phyloP scores from a whole-genome alignment of 805 yeast genomes.

The Kluyveromyces lactis region DNA sequence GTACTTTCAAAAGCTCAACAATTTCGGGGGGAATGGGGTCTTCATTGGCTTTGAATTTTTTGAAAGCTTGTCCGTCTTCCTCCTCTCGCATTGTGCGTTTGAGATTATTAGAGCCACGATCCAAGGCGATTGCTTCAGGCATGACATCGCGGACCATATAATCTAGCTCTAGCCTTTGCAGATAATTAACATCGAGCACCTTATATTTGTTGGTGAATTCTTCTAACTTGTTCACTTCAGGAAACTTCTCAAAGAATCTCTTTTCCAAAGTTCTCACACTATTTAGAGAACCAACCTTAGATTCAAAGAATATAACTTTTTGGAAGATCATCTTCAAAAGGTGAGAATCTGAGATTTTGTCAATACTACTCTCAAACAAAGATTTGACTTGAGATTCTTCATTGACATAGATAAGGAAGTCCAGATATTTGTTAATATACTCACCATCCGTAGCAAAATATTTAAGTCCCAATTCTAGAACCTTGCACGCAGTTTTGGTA shows the following conservation, averaged over 20 bases:
- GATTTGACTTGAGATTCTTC: conserved; percentile 72
- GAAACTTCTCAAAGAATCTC: conserved; percentile 58
- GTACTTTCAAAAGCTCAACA: conserved; percentile 18
- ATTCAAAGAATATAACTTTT: conserved; percentile 58
- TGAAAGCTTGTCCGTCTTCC: conserved; percentile 2
- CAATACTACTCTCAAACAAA: conserved; percentile 68
- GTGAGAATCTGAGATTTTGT: conserved; percentile 31
- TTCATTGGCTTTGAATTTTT: conserved; percentile 3
- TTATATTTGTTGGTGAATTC: conserved; percentile 32
- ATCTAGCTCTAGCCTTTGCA: conserved; percentile 29
- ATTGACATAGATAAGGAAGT: conserved; percentile 58
- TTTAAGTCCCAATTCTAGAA: conserved; percentile 74
- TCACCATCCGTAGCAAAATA: conserved; percentile 43
- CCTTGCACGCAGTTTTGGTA: conserved; percentile 58
- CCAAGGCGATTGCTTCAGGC: neutral
- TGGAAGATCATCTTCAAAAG: conserved; percentile 43
- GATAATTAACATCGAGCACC: conserved; percentile 28
- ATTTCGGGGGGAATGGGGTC: conserved; percentile 21
- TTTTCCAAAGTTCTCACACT: conserved; percentile 59
- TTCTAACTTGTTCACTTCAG: conserved; percentile 39
- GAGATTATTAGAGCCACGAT: neutral
- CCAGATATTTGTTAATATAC: conserved; percentile 61
- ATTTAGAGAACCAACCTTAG: conserved; percentile 59
- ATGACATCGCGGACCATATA: conserved; percentile 20
- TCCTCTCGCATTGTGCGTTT: conserved; percentile 3